Evolutionary conservation across 306 rosid genomes (phyloP).

Genomic region (Mimosa bimucronata): DNA sequence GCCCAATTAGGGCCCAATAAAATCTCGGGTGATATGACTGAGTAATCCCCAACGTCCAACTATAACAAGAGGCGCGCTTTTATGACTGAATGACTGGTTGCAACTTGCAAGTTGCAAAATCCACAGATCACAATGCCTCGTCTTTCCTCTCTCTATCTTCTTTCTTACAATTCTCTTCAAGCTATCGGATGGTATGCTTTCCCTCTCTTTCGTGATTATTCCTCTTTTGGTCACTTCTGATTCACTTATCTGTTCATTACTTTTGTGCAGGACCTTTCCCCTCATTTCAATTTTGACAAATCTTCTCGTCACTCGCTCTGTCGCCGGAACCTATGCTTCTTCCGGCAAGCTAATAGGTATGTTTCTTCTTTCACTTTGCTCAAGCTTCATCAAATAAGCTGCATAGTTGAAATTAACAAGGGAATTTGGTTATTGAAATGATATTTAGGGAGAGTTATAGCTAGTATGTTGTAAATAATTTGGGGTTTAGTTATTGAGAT

Average conservation of each 20-base stretch:
- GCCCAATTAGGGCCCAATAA: neutral
- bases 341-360: constrained; percentile 68
- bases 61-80: neutral
- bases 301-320: constrained; percentile 49
- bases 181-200: constrained; percentile 62
- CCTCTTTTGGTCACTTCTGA: neutral
- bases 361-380: constrained; percentile 17
- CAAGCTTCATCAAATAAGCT: neutral
- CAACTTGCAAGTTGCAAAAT: neutral
- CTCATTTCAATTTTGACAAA: constrained; percentile 48
- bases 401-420: neutral
- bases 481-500: neutral
- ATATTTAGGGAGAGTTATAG: neutral
- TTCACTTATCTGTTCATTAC: neutral
- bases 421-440: neutral
- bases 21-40: neutral
- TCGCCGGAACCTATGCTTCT: constrained; percentile 62
- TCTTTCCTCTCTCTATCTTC: constrained; percentile 57
- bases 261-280: constrained; percentile 61
- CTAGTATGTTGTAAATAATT: neutral
- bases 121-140: constrained; percentile 44
- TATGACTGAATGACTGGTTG: neutral
- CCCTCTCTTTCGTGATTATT: neutral
- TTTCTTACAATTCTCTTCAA: constrained; percentile 75
- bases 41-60: neutral